These are phyloP conservation scores for Yamadazyma sp. DNA, from an alignment of 805 yeast genomes.

Conservation along the genomic window DNA sequence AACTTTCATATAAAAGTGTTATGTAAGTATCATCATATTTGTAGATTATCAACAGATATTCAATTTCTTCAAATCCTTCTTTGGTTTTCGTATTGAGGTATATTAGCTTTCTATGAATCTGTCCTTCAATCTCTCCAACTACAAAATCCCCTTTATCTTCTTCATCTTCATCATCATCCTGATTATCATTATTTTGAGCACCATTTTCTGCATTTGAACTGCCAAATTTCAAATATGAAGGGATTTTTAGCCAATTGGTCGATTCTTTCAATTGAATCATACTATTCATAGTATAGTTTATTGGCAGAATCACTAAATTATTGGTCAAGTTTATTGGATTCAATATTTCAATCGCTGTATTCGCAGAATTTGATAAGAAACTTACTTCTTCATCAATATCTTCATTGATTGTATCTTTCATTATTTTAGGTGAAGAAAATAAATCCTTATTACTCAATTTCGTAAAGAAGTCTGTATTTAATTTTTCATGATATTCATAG, in stretches of 20 bases:
- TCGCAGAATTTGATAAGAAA: slow-evolving; percentile 9
- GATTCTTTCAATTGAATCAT: slow-evolving; percentile 17
- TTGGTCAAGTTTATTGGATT: slow-evolving; percentile 34
- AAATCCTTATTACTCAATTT: slow-evolving; percentile 15
- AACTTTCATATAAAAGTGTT: slow-evolving; percentile 30
- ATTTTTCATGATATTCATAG: slow-evolving; percentile 24
- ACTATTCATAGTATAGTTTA: slow-evolving; percentile 33
- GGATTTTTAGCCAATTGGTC: slow-evolving; percentile 19
- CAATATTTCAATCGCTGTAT: slow-evolving; percentile 26
- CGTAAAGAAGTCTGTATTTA: slow-evolving; percentile 16
- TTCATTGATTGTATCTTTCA: slow-evolving; percentile 13
- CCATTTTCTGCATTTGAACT: not conserved
- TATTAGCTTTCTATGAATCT: slow-evolving; percentile 23
- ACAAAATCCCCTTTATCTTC: slow-evolving; percentile 22
- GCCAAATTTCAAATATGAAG: slow-evolving; percentile 14
- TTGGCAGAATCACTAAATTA: slow-evolving; percentile 35
- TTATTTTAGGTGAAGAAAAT: slow-evolving; percentile 11
- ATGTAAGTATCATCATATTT: slow-evolving; percentile 19
- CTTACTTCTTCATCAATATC: slow-evolving; percentile 7
- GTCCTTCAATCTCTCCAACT: slow-evolving; percentile 19
- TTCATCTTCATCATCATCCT: slow-evolving; percentile 9
- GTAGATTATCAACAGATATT: slow-evolving; percentile 32
- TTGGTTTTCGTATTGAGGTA: slow-evolving; percentile 18
- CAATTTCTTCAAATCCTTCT: slow-evolving; percentile 14
- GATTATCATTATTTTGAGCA: slow-evolving; percentile 2